phyloP scores from a whole-genome alignment of 345 rosid species.

The Conringia planisiliqua region DNA sequence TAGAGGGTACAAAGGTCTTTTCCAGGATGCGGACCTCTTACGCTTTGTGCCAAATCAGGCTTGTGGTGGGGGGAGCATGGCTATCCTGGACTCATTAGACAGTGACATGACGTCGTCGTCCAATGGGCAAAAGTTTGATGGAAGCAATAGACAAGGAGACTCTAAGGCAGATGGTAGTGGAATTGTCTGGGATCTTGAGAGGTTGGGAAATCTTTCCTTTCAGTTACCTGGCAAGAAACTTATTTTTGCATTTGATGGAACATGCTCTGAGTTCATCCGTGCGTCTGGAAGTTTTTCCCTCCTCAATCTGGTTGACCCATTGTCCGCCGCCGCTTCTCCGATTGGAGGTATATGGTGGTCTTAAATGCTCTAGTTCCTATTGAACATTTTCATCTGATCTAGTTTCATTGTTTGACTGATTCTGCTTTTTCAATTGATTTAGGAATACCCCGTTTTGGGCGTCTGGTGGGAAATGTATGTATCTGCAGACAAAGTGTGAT shows the following conservation, averaged over 20 bases:
- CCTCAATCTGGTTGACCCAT: conserved; percentile 96
- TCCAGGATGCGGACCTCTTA: conserved; percentile 90
- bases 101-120: conserved; percentile 64
- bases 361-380: not conserved
- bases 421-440: conserved; percentile 23
- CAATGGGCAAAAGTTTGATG: conserved; percentile 61
- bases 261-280: conserved; percentile 78
- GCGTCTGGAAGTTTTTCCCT: conserved; percentile 74
- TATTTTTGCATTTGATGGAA: conserved; percentile 96
- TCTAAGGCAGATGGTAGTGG: conserved; percentile 95
- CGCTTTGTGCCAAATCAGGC: conserved; percentile 98
- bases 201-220: conserved; percentile 73
- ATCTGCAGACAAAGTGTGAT: conserved; percentile 85
- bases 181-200: conserved; percentile 97
- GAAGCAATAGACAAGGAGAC: conserved; percentile 68
- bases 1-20: conserved; percentile 95
- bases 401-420: conserved; percentile 1
- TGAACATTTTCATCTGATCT: conserved; percentile 2
- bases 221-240: conserved; percentile 98
- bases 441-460: conserved; percentile 99
- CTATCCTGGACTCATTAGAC: conserved; percentile 89
- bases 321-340: conserved; percentile 99
- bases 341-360: conserved; percentile 70
- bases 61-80: conserved; percentile 99
- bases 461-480: conserved; percentile 76